Evolutionary conservation across 2,329 filamentous ascomycete genomes (phyloP), one percentile per base, ranked within the genome.

Genomic region (Cephalotrichum gorgonifer): DNA sequence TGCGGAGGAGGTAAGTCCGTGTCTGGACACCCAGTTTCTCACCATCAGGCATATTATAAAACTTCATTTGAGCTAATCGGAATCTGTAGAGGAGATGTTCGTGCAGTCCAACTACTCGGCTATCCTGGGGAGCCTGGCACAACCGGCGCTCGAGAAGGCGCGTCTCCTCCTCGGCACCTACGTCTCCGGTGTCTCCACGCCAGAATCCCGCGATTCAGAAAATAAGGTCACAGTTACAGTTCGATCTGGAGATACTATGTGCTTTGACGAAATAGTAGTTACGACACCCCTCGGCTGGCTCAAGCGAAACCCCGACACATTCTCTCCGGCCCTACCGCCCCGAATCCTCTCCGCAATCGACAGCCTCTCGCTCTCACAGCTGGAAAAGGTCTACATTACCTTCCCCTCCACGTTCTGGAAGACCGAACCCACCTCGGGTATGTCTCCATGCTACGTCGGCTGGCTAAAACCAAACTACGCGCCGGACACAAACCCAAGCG

Each of bases 361-460:
- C n/a, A 72, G 72, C 35, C 79, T 88, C 41, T 73, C 81, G 41
- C 88, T 86, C 52, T 84, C 84, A 1, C 80, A 76, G 48, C 70
- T 88, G 2, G 85, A 88, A 60, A 87, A 88, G 66, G 70, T 78
- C 2, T 80, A 79, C 60, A 73, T 88, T 39, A 84, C 76, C 38
- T 95, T 95, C 56, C 80, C 85, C 0, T 70, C 65, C 11, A 80
- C 88, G 0, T 95, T 90, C 61, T 95, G 88, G 88, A 64, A 70
- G 53, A n/a, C n/a, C n/a, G n/a, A n/a, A n/a, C n/a, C n/a, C n/a
- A n/a, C n/a, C n/a, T n/a, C n/a, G n/a, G 84, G 23, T 89, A 90
- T 64, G 81, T 79, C 41, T 81, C 8, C 28, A 31, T 31, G 8
- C 28, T 8, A 31, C 28, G 28, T 7, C 28, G 28, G 7, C 28